These are phyloP conservation scores for Mycena albidolilacea DNA, from an alignment of 768 basidiomycete genomes.

Conservation along the genomic window DNA sequence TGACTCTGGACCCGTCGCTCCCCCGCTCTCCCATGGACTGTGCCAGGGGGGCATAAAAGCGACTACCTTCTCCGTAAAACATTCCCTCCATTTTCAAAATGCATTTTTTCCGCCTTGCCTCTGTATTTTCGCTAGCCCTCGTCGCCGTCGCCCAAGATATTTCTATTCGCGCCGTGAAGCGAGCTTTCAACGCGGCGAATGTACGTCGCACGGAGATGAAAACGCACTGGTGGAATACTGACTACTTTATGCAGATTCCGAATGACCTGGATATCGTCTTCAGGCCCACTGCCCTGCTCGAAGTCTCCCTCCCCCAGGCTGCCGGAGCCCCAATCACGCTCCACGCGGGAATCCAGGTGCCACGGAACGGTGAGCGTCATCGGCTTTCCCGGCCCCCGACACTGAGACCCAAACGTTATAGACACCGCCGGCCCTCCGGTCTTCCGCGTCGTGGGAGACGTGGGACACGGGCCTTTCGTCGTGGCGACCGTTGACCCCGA, in stretches of 20 bases:
- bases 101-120: conserved; percentile 14
- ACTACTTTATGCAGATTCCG: conserved; percentile 40
- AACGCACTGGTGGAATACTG: not conserved
- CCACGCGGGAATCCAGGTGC: conserved; percentile 44
- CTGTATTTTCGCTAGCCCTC: conserved; percentile 22
- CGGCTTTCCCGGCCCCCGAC: not conserved
- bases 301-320: conserved; percentile 45
- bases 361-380: conserved; percentile 21
- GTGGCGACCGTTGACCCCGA: conserved; percentile 65
- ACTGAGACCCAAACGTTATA: conserved; percentile 27
- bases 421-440: conserved; percentile 56
- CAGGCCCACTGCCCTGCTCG: conserved; percentile 45
- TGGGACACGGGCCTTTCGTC: conserved; percentile 59
- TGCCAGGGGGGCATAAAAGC: not conserved
- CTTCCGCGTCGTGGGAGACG: conserved; percentile 48
- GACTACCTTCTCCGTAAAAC: too few relatives aligned
- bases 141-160: conserved; percentile 28
- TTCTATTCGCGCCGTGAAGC: conserved; percentile 28
- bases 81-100: conserved; percentile 7
- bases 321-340: conserved; percentile 42
- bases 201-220: conserved; percentile 10
- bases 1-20: not conserved
- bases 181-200: conserved; percentile 30
- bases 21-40: not conserved
- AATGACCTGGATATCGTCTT: conserved; percentile 42